phyloP scores from a whole-genome alignment of 805 yeast species.

The Ogataea kodamae region DNA sequence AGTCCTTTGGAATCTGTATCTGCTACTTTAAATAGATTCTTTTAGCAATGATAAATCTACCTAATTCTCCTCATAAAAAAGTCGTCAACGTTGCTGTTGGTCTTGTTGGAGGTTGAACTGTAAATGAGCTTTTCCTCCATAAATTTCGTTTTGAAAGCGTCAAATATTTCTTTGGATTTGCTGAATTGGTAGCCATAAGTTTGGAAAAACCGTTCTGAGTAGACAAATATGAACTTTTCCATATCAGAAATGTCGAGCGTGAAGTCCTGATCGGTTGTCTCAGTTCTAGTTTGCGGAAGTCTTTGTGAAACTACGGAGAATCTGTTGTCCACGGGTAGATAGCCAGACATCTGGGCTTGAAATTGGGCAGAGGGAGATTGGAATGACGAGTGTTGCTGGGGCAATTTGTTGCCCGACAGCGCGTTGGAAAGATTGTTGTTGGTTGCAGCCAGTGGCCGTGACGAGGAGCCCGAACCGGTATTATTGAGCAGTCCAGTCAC shows the following conservation, averaged over 20 bases:
- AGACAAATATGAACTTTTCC: constrained; percentile 33
- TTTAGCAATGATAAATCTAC: no score
- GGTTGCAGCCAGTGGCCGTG: constrained; percentile 9
- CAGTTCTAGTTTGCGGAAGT: constrained; percentile 1
- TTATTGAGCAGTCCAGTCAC: constrained; percentile 14
- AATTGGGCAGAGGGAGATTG: constrained; percentile 9
- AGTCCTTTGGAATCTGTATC: constrained; percentile 4
- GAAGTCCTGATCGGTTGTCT: constrained; percentile 10
- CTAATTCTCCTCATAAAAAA: constrained; percentile 21
- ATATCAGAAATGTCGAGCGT: constrained; percentile 27
- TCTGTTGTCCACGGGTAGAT: constrained; percentile 13
- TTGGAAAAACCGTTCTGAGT: constrained; percentile 32
- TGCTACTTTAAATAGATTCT: constrained; percentile 4
- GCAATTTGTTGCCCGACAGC: constrained; percentile 1
- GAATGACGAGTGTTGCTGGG: constrained; percentile 3
- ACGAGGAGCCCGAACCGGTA: constrained; percentile 8
- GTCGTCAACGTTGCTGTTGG: constrained; percentile 20
- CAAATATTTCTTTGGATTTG: constrained; percentile 29
- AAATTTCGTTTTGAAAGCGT: constrained; percentile 30
- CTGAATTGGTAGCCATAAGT: constrained; percentile 25
- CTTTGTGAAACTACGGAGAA: constrained; percentile 3
- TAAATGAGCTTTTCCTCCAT: constrained; percentile 31
- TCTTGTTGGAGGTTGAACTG: constrained; percentile 12
- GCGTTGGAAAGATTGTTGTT: background rate
- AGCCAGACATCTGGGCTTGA: constrained; percentile 11